phyloP scores from a whole-genome alignment of 2,329 filamentous ascomycete species.

The Claviceps digitariae region DNA sequence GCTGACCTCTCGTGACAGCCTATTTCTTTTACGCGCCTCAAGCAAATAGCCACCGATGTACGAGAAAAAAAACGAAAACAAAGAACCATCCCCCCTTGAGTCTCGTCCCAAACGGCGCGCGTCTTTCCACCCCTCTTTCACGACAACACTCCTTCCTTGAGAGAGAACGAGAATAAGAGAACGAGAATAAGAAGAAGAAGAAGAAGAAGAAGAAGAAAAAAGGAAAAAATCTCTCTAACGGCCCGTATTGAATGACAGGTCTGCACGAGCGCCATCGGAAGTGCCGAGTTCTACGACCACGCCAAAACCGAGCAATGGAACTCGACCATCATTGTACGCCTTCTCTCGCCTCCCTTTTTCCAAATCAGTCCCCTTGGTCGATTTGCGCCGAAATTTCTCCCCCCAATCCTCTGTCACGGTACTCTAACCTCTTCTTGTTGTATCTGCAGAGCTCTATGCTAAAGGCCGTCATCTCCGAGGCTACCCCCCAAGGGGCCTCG shows the following conservation, averaged over 20 bases:
- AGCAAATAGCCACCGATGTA: constrained; percentile 78
- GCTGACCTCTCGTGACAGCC: constrained; percentile 38
- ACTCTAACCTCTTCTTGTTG: neutral
- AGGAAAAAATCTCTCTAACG: neutral
- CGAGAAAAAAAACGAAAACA: constrained; percentile 17
- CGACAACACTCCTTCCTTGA: neutral
- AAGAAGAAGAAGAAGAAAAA: neutral
- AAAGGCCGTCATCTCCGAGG: constrained; percentile 63
- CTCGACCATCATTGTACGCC: constrained; percentile 72
- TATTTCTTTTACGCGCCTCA: constrained; percentile 60
- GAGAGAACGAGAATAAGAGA: too few relatives aligned
- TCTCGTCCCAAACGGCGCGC: neutral
- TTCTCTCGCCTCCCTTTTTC: neutral
- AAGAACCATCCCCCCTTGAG: neutral
- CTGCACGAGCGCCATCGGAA: constrained; percentile 64
- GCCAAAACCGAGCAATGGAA: constrained; percentile 79
- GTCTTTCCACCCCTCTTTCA: neutral
- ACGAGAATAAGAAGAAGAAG: too few relatives aligned
- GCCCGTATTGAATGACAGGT: constrained; percentile 40
- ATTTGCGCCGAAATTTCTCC: too few relatives aligned
- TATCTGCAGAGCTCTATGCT: constrained; percentile 56
- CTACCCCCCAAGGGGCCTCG: constrained; percentile 41
- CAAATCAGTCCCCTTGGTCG: neutral
- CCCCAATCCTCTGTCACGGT: neutral
- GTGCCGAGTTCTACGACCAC: constrained; percentile 74